phyloP scores from a whole-genome alignment of 2,329 filamentous ascomycete genomes.

The Colletotrichum magnum region DNA sequence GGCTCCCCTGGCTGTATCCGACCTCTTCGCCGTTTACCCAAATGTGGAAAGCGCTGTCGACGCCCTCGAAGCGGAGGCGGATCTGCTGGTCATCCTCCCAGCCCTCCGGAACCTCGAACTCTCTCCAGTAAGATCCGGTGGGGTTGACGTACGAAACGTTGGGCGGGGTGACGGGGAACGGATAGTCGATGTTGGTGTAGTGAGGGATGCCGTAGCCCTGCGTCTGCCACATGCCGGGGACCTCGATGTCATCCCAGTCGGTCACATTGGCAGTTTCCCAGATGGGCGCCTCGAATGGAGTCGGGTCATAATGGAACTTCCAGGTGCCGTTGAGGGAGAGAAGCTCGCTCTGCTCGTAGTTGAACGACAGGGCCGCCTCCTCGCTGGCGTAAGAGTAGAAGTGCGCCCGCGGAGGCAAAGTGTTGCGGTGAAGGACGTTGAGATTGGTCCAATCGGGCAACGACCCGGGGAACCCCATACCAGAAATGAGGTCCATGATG shows the following conservation, averaged over 20 bases:
- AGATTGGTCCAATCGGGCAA: slow-evolving; percentile 73
- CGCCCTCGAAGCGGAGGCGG: slow-evolving; percentile 80
- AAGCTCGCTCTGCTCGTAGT: slow-evolving; percentile 52
- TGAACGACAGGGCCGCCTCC: slow-evolving; percentile 61
- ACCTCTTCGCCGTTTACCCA: slow-evolving; percentile 78
- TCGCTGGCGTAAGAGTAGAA: slow-evolving; percentile 67
- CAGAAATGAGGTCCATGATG: slow-evolving; percentile 30
- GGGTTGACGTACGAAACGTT: slow-evolving; percentile 74
- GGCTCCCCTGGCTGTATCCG: slow-evolving; percentile 80
- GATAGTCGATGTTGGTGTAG: slow-evolving; percentile 79
- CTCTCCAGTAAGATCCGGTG: slow-evolving; percentile 72
- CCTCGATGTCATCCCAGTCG: slow-evolving; percentile 67
- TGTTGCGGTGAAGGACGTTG: slow-evolving; percentile 68
- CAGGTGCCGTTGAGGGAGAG: slow-evolving; percentile 60
- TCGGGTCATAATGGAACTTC: slow-evolving; percentile 53
- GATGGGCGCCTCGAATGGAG: slow-evolving; percentile 47
- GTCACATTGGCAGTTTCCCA: slow-evolving; percentile 38
- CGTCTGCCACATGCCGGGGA: slow-evolving; percentile 77
- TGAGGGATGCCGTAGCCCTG: slow-evolving; percentile 76
- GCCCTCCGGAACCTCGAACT: slow-evolving; percentile 65
- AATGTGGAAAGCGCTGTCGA: slow-evolving; percentile 79
- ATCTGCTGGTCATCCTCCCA: slow-evolving; percentile 66
- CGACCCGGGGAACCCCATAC: slow-evolving; percentile 35
- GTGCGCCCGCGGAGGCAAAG: slow-evolving; percentile 66
- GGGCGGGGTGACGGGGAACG: slow-evolving; percentile 77